Percentiles rank a stretch among this genome's conserved stretches.
Conservation (phyloP, 78 protist genomes). For the Andalucia godoyi region DNA sequence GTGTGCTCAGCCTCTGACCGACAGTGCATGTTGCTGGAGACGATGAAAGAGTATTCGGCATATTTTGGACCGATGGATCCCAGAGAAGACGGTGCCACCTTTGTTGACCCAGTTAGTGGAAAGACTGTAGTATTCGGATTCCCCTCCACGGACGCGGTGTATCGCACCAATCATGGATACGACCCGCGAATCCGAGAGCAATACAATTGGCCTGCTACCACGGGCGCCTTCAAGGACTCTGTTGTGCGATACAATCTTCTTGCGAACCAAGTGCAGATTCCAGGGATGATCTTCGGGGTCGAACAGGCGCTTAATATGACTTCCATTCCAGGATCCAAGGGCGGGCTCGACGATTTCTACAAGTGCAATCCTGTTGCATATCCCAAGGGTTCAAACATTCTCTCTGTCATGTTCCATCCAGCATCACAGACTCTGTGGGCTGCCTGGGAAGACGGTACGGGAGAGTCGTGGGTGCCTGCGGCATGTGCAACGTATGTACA, state of each 20-base stretch:
- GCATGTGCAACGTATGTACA: not conserved
- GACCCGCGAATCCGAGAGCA: slow-evolving; percentile 17
- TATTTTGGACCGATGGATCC: slow-evolving; percentile 39
- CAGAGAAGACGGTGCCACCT: slow-evolving; percentile 12
- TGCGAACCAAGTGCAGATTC: too few relatives aligned
- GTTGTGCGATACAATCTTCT: slow-evolving; percentile 26
- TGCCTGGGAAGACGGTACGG: slow-evolving; percentile 39
- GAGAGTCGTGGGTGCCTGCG: not conserved
- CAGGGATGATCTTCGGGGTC: slow-evolving; percentile 5
- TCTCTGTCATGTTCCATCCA: slow-evolving; percentile 25
- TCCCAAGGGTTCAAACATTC: slow-evolving; percentile 23
- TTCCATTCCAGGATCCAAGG: slow-evolving; percentile 30
- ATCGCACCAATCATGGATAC: slow-evolving; percentile 53
- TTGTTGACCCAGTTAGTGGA: not conserved
- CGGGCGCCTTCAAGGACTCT: not conserved
- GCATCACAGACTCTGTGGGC: slow-evolving; percentile 12
- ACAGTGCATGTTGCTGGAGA: slow-evolving; percentile 21
- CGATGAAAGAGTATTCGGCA: slow-evolving; percentile 40
- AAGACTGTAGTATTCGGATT: slow-evolving; percentile 23
- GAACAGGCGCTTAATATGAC: slow-evolving; percentile 36
- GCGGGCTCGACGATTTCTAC: slow-evolving; percentile 4
- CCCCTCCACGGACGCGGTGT: slow-evolving; percentile 38
- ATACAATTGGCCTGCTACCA: not conserved
- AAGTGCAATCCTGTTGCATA: slow-evolving; percentile 3
- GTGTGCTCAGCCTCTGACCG: slow-evolving; percentile 17